Percentiles rank a stretch among this genome's conserved stretches.
Conservation (phyloP, 495 filamentous ascomycete genomes). For the Saxophila tyrrhenica region DNA sequence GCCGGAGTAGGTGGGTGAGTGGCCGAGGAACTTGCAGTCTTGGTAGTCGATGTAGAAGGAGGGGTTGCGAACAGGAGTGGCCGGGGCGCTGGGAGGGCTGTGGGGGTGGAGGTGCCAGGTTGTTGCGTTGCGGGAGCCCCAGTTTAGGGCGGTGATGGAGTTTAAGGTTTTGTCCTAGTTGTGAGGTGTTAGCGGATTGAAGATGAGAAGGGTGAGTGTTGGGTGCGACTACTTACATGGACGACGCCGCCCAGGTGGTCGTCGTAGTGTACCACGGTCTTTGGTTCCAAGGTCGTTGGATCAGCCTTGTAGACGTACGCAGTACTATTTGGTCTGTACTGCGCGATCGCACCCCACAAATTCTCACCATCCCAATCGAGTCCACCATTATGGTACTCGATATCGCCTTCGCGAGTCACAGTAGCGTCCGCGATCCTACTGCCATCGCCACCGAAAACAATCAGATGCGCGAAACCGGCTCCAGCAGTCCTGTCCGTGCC, state of each 20-base stretch:
- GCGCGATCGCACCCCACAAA: conserved; percentile 9
- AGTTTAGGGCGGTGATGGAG: conserved; percentile 2
- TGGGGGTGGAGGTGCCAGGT: conserved; percentile 1
- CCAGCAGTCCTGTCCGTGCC: conserved; percentile 5
- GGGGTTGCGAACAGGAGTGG: background rate
- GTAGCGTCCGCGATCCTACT: conserved; percentile 7
- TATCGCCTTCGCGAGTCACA: background rate
- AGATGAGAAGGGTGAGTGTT: background rate
- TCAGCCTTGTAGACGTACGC: conserved; percentile 2
- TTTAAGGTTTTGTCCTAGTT: background rate
- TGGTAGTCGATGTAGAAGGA: conserved; percentile 10
- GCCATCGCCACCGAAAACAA: conserved; percentile 5
- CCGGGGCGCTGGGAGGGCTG: background rate
- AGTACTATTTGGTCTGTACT: conserved; percentile 4
- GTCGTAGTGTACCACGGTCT: conserved; percentile 1
- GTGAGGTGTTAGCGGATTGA: background rate
- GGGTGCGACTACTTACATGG: background rate
- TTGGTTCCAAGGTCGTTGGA: background rate
- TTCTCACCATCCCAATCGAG: conserved; percentile 3
- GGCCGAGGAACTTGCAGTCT: conserved; percentile 10
- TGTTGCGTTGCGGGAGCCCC: conserved; percentile 6
- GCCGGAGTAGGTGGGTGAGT: background rate
- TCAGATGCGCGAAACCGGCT: conserved; percentile 7
- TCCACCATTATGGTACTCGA: conserved; percentile 10
- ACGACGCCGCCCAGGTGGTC: conserved; percentile 7